A percentile compares a stretch with the other conserved stretches of the same genome.
phyloP scores from a whole-genome alignment of 2,329 filamentous ascomycete species.

The Penicillium rolfsii region DNA sequence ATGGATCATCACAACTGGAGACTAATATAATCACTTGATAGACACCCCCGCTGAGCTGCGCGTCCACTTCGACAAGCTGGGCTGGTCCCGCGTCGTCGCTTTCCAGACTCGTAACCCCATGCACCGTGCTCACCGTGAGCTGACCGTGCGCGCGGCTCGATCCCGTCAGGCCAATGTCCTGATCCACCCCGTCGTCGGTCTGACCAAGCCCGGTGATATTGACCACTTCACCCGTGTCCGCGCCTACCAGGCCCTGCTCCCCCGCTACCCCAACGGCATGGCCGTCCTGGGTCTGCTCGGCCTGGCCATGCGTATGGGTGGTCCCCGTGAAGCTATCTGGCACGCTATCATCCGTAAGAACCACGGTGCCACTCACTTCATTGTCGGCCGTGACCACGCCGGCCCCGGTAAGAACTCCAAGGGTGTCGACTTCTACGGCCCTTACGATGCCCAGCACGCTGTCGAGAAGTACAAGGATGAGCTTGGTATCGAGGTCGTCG shows the following conservation, averaged over 20 bases:
- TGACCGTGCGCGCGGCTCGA: conserved; percentile 95
- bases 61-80: conserved; percentile 98
- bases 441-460: conserved; percentile 94
- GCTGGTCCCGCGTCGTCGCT: conserved; percentile 95
- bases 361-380: conserved; percentile 98
- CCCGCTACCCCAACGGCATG: conserved; percentile 98
- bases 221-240: conserved; percentile 99
- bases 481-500: conserved; percentile 97
- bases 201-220: conserved; percentile 99
- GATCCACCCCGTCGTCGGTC: conserved; percentile 96
- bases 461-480: conserved; percentile 96
- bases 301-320: conserved; percentile 98
- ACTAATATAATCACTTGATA: conserved; percentile 39
- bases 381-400: conserved; percentile 96
- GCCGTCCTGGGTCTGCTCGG: conserved; percentile 92
- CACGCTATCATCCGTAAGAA: conserved; percentile 99
- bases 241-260: conserved; percentile 95
- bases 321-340: conserved; percentile 97
- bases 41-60: conserved; percentile 93
- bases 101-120: conserved; percentile 99
- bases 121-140: conserved; percentile 96
- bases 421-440: conserved; percentile 95
- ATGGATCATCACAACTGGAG: background rate
- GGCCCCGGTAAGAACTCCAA: conserved; percentile 98
- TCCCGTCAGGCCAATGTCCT: conserved; percentile 97